Percentiles rank a stretch among this genome's conserved stretches.
These are phyloP conservation scores for Phyllosticta citribraziliensis DNA, from an alignment of 2,329 filamentous ascomycete genomes.

Conservation along the genomic window DNA sequence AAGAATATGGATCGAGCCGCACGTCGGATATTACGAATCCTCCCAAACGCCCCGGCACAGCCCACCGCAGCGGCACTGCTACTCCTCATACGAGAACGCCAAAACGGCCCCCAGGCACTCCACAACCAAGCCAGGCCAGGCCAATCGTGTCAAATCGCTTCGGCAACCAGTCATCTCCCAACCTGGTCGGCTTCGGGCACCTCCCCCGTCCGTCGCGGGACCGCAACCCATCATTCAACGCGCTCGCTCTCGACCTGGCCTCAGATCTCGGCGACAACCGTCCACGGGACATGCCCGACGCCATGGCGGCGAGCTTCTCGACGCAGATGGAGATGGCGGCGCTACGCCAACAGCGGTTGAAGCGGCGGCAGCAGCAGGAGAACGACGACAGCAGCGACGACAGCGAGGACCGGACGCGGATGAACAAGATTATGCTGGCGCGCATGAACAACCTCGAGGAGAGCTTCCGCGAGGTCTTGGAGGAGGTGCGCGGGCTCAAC, in stretches of 20 bases:
- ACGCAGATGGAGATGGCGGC: conserved; percentile 47
- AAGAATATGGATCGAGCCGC: conserved; percentile 30
- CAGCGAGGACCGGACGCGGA: conserved; percentile 23
- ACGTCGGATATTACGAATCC: conserved; percentile 29
- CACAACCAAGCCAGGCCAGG: conserved; percentile 22
- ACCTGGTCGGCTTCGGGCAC: conserved; percentile 47
- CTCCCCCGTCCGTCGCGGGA: conserved; percentile 42
- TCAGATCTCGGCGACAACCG: conserved; percentile 60
- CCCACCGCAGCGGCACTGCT: conserved; percentile 23
- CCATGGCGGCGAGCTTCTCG: conserved; percentile 60
- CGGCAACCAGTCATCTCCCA: conserved; percentile 28
- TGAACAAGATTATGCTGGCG: conserved; percentile 69
- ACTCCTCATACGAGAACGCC: conserved; percentile 19
- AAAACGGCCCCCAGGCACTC: neutral
- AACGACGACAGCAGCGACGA: conserved; percentile 10
- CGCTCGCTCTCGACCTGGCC: conserved; percentile 52
- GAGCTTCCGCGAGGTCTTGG: conserved; percentile 77
- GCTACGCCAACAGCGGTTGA: conserved; percentile 11
- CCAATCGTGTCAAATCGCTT: conserved; percentile 20
- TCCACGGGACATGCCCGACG: conserved; percentile 51
- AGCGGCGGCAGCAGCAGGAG: neutral
- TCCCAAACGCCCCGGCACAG: conserved; percentile 16
- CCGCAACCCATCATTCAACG: conserved; percentile 55
- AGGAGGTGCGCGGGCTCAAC: conserved; percentile 59
- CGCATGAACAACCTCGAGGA: conserved; percentile 91